These are phyloP conservation scores for Hypoxylon sp. DNA, from an alignment of 2,329 filamentous ascomycete genomes.

Conservation along the genomic window DNA sequence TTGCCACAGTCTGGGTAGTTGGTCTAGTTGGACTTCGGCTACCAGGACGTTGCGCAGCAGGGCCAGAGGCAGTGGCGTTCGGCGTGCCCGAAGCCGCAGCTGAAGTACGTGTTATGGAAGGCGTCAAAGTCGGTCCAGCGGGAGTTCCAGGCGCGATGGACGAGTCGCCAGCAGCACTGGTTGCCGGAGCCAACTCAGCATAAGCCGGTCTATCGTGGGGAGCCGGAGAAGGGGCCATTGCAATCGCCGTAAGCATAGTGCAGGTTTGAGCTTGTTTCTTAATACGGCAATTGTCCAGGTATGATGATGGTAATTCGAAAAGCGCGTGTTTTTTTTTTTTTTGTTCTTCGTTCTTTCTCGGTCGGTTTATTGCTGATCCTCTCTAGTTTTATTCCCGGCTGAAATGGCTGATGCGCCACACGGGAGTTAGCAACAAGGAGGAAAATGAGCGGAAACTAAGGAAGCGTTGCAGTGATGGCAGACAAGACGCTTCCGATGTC, in stretches of 20 bases:
- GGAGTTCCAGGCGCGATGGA: constrained; percentile 45
- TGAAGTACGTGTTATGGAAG: constrained; percentile 54
- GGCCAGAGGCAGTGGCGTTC: constrained; percentile 46
- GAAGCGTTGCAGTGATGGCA: constrained; percentile 37
- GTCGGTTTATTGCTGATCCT: constrained; percentile 35
- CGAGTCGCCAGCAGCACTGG: constrained; percentile 44
- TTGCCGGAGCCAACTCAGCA: constrained; percentile 57
- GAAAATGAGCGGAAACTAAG: constrained; percentile 33
- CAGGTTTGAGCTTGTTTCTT: constrained; percentile 38
- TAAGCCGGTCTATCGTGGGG: constrained; percentile 70
- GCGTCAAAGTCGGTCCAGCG: constrained; percentile 49
- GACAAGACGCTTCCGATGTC: constrained; percentile 35
- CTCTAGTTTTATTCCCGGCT: constrained; percentile 42
- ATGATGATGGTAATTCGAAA: constrained; percentile 27
- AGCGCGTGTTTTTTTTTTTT: constrained; percentile 27
- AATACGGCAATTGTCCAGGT: constrained; percentile 32
- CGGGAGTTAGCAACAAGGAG: constrained; percentile 35
- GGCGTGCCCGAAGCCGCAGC: constrained; percentile 50
- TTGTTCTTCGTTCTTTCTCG: no score
- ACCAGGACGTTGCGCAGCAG: constrained; percentile 55
- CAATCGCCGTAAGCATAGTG: constrained; percentile 72
- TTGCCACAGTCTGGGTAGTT: constrained; percentile 50
- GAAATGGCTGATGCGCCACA: constrained; percentile 41
- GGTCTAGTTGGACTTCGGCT: constrained; percentile 62
- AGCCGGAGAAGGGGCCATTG: constrained; percentile 73